These are phyloP conservation scores for Gelatoporia subvermispora DNA, from an alignment of 768 basidiomycete genomes.

Conservation along the genomic window DNA sequence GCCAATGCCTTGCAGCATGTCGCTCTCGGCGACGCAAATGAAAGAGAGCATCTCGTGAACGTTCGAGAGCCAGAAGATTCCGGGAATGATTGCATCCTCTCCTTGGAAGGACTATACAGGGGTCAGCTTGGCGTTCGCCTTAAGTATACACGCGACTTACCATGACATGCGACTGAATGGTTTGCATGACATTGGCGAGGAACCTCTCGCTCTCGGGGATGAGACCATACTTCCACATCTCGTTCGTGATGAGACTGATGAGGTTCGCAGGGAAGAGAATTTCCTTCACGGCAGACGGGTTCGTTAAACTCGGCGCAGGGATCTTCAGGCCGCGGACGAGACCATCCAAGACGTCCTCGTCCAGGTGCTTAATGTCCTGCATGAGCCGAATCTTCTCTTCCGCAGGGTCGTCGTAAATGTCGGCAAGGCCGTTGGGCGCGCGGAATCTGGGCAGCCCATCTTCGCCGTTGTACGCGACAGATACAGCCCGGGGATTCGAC, in stretches of 20 bases:
- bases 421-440: constrained; percentile 55
- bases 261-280: constrained; percentile 98
- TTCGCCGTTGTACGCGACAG: constrained; percentile 83
- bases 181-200: constrained; percentile 98
- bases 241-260: constrained; percentile 96
- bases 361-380: constrained; percentile 84
- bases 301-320: constrained; percentile 82
- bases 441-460: constrained; percentile 67
- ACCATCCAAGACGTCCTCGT: constrained; percentile 90
- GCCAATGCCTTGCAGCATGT: constrained; percentile 96
- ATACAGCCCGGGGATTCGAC: constrained; percentile 77
- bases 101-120: constrained; percentile 70
- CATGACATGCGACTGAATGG: constrained; percentile 96
- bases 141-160: constrained; percentile 42
- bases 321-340: constrained; percentile 91
- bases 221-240: constrained; percentile 99
- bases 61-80: constrained; percentile 99
- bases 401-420: constrained; percentile 83
- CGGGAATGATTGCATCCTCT: constrained; percentile 94
- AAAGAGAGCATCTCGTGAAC: constrained; percentile 99
- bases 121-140: constrained; percentile 4
- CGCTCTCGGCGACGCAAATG: constrained; percentile 97
- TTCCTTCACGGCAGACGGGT: constrained; percentile 92
- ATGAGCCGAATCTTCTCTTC: constrained; percentile 95
- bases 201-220: constrained; percentile 97